These are phyloP conservation scores for Radiomyces spectabilis DNA, from an alignment of 192 early-diverging fungal genomes.

Conservation along the genomic window DNA sequence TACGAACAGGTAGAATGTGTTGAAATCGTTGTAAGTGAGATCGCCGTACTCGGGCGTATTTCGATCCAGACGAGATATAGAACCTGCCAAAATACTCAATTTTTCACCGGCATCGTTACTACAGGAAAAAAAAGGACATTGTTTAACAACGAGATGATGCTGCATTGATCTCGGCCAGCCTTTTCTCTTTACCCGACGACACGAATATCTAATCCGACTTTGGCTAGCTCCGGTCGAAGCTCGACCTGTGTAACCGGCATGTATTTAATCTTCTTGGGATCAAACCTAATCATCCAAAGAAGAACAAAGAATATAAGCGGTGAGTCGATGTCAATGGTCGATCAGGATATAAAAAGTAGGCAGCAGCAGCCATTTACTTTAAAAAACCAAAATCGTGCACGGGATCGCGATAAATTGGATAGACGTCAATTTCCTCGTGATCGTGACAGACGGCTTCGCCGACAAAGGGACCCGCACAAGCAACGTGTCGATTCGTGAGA, in stretches of 20 bases:
- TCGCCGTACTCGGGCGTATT: constrained; percentile 80
- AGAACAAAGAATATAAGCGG: constrained; percentile 17
- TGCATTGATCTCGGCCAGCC: background rate
- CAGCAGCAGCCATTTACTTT: constrained; percentile 25
- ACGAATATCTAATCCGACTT: constrained; percentile 74
- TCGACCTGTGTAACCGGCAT: constrained; percentile 61
- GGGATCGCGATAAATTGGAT: constrained; percentile 63
- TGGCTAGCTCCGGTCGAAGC: constrained; percentile 60
- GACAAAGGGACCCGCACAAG: constrained; percentile 76
- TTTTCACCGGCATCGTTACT: constrained; percentile 82
- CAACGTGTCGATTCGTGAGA: constrained; percentile 65
- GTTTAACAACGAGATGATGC: constrained; percentile 26
- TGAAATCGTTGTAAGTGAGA: constrained; percentile 64
- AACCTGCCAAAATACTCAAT: constrained; percentile 72
- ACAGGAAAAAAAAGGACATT: background rate
- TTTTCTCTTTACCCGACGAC: constrained; percentile 36
- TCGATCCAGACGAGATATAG: constrained; percentile 71
- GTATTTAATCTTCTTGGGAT: constrained; percentile 65
- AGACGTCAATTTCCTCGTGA: constrained; percentile 72
- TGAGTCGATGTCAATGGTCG: background rate
- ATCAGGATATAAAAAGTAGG: too few relatives aligned
- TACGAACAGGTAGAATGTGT: constrained; percentile 38
- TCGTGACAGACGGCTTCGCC: constrained; percentile 75
- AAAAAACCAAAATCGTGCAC: constrained; percentile 77
- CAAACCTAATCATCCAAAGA: constrained; percentile 37